phyloP scores from a whole-genome alignment of 305 asterid genomes.

The Nicotiana rustica region DNA sequence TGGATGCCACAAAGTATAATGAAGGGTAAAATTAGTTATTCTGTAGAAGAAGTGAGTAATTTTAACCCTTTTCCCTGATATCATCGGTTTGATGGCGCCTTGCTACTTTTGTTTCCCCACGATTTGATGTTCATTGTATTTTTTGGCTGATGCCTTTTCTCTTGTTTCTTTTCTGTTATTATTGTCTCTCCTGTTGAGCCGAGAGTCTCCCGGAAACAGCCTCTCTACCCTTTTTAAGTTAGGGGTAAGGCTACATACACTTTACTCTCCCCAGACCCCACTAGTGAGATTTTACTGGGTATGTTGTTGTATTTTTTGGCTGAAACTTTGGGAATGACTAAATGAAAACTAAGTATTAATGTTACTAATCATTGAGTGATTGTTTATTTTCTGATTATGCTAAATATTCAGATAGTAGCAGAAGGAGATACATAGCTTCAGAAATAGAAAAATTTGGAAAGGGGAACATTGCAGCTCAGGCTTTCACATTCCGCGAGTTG shows the following conservation, averaged over 20 bases:
- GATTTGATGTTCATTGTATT: neutral
- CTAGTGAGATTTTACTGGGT: no score
- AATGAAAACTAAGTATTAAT: neutral
- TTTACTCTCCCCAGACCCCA: no score
- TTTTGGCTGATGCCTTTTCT: neutral
- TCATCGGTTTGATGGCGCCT: neutral
- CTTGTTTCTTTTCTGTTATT: no score
- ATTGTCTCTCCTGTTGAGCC: no score
- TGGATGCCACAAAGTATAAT: neutral
- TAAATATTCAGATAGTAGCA: slow-evolving; percentile 53
- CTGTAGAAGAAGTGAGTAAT: neutral
- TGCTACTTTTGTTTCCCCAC: neutral
- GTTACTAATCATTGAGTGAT: neutral
- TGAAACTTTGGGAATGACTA: neutral
- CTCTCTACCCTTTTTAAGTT: no score
- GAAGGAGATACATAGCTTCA: slow-evolving; percentile 48
- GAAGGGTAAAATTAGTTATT: neutral
- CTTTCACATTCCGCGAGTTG: slow-evolving; percentile 67
- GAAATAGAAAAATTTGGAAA: slow-evolving; percentile 66
- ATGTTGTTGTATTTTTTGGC: no score
- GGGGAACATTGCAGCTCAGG: slow-evolving; percentile 66
- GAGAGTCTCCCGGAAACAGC: no score
- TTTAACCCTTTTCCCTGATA: neutral
- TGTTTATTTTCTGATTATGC: slow-evolving; percentile 38
- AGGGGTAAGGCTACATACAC: no score